Percentiles rank a stretch among this genome's conserved stretches.
These are phyloP conservation scores for Pyricularia sp. DNA, from an alignment of 2,329 filamentous ascomycete species.

Conservation along the genomic window DNA sequence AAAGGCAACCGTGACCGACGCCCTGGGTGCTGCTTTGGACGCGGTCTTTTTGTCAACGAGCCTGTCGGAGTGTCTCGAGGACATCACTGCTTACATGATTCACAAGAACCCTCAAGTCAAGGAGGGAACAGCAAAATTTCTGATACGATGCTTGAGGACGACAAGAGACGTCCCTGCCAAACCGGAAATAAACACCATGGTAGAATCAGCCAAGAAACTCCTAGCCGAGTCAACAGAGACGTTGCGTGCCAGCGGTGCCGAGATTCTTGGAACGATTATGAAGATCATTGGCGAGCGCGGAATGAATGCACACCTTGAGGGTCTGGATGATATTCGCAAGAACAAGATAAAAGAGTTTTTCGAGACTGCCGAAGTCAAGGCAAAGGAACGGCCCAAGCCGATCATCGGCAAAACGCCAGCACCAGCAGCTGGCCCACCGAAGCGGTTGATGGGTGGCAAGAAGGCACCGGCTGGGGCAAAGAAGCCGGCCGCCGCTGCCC, in stretches of 20 bases:
- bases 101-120: constrained; percentile 99
- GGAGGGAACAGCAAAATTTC: constrained; percentile 85
- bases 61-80: constrained; percentile 81
- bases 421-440: constrained; percentile 36
- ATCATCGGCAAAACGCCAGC: constrained; percentile 34
- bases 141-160: constrained; percentile 77
- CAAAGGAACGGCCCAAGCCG: constrained; percentile 87
- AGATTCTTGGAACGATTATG: constrained; percentile 90
- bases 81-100: constrained; percentile 72
- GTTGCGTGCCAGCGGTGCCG: constrained; percentile 80
- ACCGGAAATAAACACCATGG: constrained; percentile 72
- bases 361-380: constrained; percentile 73
- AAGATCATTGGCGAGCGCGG: constrained; percentile 96
- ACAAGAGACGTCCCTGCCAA: constrained; percentile 79
- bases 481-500: constrained; percentile 30
- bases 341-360: constrained; percentile 91
- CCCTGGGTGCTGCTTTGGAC: constrained; percentile 77
- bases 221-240: constrained; percentile 81
- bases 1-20: constrained; percentile 81
- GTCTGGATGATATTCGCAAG: constrained; percentile 91
- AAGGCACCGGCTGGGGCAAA: constrained; percentile 34
- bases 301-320: constrained; percentile 88
- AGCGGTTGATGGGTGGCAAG: constrained; percentile 31
- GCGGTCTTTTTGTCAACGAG: constrained; percentile 55
- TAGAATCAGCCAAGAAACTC: constrained; percentile 83